Percentiles rank a stretch among this genome's conserved stretches.
phyloP scores from a whole-genome alignment of 208 protist genomes.

The Entamoeba moshkovskii region DNA sequence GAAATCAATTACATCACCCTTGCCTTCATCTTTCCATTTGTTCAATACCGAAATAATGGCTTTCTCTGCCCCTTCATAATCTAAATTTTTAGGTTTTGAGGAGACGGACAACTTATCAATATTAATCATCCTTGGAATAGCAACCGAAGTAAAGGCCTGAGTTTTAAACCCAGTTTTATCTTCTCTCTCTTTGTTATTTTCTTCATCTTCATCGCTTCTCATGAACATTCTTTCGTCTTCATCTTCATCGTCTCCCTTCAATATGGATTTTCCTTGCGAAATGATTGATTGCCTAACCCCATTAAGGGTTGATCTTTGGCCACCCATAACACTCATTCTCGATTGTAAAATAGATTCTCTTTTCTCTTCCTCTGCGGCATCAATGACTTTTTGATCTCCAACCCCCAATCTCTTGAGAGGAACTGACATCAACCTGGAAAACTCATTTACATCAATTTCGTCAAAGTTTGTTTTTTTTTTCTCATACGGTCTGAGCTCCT shows the following conservation, averaged over 20 bases:
- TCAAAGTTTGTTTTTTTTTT: neutral
- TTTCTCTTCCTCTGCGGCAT: neutral
- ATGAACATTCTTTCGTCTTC: neutral
- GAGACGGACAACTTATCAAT: neutral
- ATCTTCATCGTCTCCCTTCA: neutral
- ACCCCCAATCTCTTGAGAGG: neutral
- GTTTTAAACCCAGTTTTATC: too few relatives aligned
- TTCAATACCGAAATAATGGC: neutral
- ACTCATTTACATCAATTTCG: neutral
- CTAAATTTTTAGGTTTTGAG: neutral
- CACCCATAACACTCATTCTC: neutral
- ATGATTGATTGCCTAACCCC: neutral
- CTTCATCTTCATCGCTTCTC: neutral
- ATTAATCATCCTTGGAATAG: neutral
- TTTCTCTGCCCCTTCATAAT: neutral
- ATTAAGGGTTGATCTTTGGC: neutral
- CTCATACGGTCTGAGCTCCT: neutral
- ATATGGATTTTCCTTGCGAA: neutral
- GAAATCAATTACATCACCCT: neutral
- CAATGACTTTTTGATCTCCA: neutral
- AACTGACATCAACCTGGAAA: neutral
- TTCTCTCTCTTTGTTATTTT: neutral
- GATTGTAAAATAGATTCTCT: neutral
- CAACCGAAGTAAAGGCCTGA: neutral
- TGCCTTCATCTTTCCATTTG: neutral